Conservation (phyloP, 371 early-diverging fungal genomes). For the Circinella minor region DNA sequence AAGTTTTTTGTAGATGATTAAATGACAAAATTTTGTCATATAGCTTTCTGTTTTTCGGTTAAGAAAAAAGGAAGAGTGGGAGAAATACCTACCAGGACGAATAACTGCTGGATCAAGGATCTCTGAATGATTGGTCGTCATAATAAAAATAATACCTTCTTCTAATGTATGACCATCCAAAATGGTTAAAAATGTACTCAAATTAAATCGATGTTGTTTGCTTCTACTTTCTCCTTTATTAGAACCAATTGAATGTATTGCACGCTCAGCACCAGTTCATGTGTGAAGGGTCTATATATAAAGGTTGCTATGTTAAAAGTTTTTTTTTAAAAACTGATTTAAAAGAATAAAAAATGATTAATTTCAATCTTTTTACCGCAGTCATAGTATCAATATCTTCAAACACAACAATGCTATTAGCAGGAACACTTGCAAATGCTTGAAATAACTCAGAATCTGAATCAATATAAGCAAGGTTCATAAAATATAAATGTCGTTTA, state of each 20-base stretch:
- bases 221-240: neutral
- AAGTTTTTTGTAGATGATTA: no score
- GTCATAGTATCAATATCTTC: slow-evolving; percentile 87
- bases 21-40: no score
- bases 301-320: no score
- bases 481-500: slow-evolving; percentile 76
- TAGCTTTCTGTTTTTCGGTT: no score
- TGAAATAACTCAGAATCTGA: slow-evolving; percentile 68
- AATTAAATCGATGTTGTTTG: slow-evolving; percentile 46
- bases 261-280: slow-evolving; percentile 1
- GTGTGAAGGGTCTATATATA: slow-evolving; percentile 6
- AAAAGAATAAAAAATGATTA: slow-evolving; percentile 6
- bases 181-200: slow-evolving; percentile 80
- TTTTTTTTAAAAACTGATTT: no score
- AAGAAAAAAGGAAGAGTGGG: no score
- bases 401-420: slow-evolving; percentile 82
- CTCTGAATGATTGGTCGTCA: slow-evolving; percentile 90
- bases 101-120: slow-evolving; percentile 85
- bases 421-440: slow-evolving; percentile 72
- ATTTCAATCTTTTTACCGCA: slow-evolving; percentile 31
- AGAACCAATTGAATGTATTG: neutral
- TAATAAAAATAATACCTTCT: slow-evolving; percentile 77
- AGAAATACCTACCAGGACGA: slow-evolving; percentile 61
- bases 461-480: slow-evolving; percentile 68
- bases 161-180: slow-evolving; percentile 83